Percentiles rank a stretch among this genome's conserved stretches.
Evolutionary conservation across 345 rosid genomes (phyloP).

Genomic region (Capsella bursapastoris): DNA sequence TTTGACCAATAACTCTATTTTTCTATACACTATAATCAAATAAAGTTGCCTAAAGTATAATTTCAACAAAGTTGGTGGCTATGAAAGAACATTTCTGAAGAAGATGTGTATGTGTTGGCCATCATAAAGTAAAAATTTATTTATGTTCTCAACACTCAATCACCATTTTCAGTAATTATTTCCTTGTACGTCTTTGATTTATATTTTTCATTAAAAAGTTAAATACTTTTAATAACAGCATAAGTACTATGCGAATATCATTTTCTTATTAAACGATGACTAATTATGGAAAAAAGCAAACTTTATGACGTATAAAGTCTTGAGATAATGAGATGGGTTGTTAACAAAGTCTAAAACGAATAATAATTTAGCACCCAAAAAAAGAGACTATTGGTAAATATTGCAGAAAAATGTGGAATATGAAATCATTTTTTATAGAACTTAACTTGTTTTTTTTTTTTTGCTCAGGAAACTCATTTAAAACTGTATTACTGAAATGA

Average conservation of each 20-base stretch:
- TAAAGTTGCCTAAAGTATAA: neutral
- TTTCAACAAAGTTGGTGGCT: constrained; percentile 21
- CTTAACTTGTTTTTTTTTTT: too few species aligned
- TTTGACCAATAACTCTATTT: constrained; percentile 3
- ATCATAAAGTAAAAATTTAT: neutral
- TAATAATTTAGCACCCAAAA: neutral
- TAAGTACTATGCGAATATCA: neutral
- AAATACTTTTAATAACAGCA: too few species aligned
- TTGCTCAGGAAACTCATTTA: neutral
- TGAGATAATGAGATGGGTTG: constrained; percentile 20
- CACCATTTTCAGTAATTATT: constrained; percentile 18
- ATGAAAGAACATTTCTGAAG: neutral
- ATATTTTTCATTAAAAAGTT: too few species aligned
- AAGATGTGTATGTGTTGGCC: neutral
- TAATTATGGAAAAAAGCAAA: constrained; percentile 14
- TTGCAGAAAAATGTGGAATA: neutral
- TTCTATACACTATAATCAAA: neutral
- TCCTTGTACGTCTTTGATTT: neutral
- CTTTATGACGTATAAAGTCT: constrained; percentile 37
- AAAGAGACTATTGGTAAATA: neutral
- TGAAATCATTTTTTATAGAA: too few species aligned
- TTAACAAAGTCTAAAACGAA: constrained; percentile 19
- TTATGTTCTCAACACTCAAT: neutral
- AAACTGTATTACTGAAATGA: neutral
- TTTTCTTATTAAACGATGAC: constrained; percentile 17